Evolutionary conservation across 2,329 filamentous ascomycete genomes (phyloP), one percentile per base, ranked within the genome.

Genomic region (Epicoccum nigrum): DNA sequence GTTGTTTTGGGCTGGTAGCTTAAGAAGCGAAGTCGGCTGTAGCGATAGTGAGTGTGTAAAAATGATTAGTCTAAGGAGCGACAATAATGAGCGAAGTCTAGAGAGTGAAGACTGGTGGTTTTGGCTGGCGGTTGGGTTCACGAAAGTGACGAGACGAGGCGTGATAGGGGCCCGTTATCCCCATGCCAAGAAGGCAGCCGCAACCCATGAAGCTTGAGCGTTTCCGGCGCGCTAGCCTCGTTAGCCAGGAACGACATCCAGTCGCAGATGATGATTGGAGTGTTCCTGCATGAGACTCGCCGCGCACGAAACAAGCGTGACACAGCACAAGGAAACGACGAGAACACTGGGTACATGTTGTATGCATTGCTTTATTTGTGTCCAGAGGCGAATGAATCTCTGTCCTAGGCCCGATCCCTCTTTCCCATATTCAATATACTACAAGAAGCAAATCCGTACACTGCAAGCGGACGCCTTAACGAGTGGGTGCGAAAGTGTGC

Each of bases 241-340:
- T 48, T 62, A 60, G 59, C 51, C 54, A 60, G 59, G 59, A 60
- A 60, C 59, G 40, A 16, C 43, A 43, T 51, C 35, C 27, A 56
- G 55, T 53, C 47, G 50, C n/a, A 16, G 21, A 44, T 21, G n/a
- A 28, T 50, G 41, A 59, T 55, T 55, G 58, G 56, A 23, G 19
- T 39, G 52, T 60, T 45, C 55, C 52, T 56, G 44, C 52, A 51
- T 54, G 34, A 39, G 27, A 45, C 17, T 31, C 42, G 37, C 32
- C 40, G 17, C 38, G 21, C 19, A 4, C 19, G 43, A 28, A 51
- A 47, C 28, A 32, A 20, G 28, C 39, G 35, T 16, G 4, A 27
- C 25, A 20, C 8, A 9, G 20, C 27, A 31, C 23, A 4, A 28
- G 16, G 13, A 38, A 33, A 34, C 9, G 11, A 27, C 11, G 32